Base-by-base conservation (phyloP, 176 grass and related monocot species). In the Eleusine coracana region DNA sequence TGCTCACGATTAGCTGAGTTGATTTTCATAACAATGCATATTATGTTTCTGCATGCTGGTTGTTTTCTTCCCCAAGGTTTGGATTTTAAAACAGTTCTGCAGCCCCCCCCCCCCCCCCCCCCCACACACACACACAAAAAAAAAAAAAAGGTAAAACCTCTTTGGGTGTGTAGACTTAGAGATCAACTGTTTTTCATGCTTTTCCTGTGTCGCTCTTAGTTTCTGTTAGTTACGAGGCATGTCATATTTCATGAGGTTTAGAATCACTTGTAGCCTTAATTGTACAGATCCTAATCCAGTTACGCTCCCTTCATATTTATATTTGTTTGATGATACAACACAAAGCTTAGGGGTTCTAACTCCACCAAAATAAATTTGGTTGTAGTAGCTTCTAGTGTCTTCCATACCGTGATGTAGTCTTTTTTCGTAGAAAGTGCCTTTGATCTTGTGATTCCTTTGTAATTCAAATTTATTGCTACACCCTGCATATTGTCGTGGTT, bases 1-100 rank as follows among this genome's bases (percentile, higher is more conserved):
- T 93, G 79, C 28, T n/a, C 73, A 68, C 17, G 55, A 88, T 75
- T 86, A 60, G 38, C 73, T 10, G 72, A 82, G 59, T 66, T 80
- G 60, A 74, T 70, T 11, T 74, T 71, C 58, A 86, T 73, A 70
- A 29, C 31, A 78, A 37, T 68, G 31, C 1, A 29, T 28, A 17
- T 11, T 54, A 51, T 71, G 7, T 56, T 73, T 52, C 13, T 68
- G 20, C 50, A 74, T 78, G 67, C 67, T 82, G 64, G 48, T 28
- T 28, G 31, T 67, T 54, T 74, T 63, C 13, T 63, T 11, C 60
- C 28, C 34, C 18, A 58, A 25, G 6, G 42, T 61, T 68, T 74
- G 37, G 25, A 46, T 36, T 81, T 71, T 1, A 15, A 59, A 59
- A 55, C 65, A 56, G 10, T 5, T 61, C 4, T 81, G n/a, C 5